Conservation (phyloP, 768 basidiomycete species). For the Glaciozyma antarctica region DNA sequence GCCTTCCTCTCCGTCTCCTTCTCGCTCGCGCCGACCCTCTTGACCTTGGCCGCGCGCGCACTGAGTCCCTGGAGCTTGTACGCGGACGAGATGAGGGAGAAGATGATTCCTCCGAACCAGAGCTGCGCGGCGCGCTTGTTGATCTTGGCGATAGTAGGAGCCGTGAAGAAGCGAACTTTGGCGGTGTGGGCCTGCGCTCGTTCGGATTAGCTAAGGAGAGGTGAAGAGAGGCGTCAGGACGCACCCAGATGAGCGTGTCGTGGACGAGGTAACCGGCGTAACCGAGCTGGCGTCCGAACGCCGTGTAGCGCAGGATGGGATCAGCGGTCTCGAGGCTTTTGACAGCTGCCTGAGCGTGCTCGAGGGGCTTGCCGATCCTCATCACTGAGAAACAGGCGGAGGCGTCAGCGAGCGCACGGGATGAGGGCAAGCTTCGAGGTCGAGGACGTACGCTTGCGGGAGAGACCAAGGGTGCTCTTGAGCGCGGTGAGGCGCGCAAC, state of each 20-base stretch:
- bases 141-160: constrained; percentile 15
- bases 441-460: constrained; percentile 62
- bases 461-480: constrained; percentile 72
- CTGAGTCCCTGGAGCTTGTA: constrained; percentile 33
- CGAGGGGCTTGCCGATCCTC: constrained; percentile 84
- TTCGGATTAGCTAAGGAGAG: background rate
- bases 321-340: constrained; percentile 46
- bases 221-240: constrained; percentile 33
- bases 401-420: background rate
- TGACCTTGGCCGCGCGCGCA: constrained; percentile 27
- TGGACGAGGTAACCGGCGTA: constrained; percentile 81
- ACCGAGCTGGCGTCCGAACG: constrained; percentile 69
- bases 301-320: constrained; percentile 61
- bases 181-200: constrained; percentile 32
- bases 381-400: constrained; percentile 51
- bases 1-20: constrained; percentile 63
- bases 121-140: constrained; percentile 26
- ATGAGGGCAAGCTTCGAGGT: background rate
- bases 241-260: constrained; percentile 78
- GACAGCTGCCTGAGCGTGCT: constrained; percentile 83
- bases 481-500: constrained; percentile 72
- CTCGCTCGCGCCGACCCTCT: constrained; percentile 43
- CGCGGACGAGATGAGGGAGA: constrained; percentile 29
- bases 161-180: constrained; percentile 30
- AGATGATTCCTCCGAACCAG: constrained; percentile 34